Percentiles rank a stretch among this genome's conserved stretches.
These are phyloP conservation scores for Chimonanthus praecox DNA, from an alignment of 164 flowering plant species.

Conservation along the genomic window DNA sequence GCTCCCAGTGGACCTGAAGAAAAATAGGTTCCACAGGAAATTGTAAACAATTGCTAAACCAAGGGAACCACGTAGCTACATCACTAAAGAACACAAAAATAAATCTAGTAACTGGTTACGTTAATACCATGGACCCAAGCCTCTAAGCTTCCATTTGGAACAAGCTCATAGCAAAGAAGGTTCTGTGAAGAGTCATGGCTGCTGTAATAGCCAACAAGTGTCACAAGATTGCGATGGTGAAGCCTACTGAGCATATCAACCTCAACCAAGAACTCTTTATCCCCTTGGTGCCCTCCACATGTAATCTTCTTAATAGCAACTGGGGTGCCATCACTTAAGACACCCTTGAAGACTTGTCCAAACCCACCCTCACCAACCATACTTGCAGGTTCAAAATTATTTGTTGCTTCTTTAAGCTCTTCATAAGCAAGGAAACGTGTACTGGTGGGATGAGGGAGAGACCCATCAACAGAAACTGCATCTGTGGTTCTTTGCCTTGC, in stretches of 20 bases:
- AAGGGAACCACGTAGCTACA: neutral
- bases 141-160: conserved; percentile 95
- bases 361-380: conserved; percentile 98
- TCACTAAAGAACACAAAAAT: neutral
- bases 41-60: neutral
- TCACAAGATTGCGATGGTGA: conserved; percentile 97
- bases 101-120: neutral
- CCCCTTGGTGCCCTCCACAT: conserved; percentile 86
- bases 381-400: conserved; percentile 75
- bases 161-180: conserved; percentile 92
- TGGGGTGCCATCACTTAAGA: conserved; percentile 85
- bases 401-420: conserved; percentile 91
- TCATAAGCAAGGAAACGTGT: conserved; percentile 82
- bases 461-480: conserved; percentile 44
- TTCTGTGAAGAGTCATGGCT: conserved; percentile 78
- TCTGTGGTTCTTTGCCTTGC: conserved; percentile 49
- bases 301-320: conserved; percentile 96
- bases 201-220: conserved; percentile 90
- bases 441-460: conserved; percentile 83
- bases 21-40: conserved; percentile 5
- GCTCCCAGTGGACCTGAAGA: conserved; percentile 73
- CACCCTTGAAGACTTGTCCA: conserved; percentile 91
- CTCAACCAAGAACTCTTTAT: conserved; percentile 90
- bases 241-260: conserved; percentile 98
- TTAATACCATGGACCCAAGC: conserved; percentile 94